Base-by-base conservation (phyloP, 805 yeast species). In the Pichia insulana region DNA sequence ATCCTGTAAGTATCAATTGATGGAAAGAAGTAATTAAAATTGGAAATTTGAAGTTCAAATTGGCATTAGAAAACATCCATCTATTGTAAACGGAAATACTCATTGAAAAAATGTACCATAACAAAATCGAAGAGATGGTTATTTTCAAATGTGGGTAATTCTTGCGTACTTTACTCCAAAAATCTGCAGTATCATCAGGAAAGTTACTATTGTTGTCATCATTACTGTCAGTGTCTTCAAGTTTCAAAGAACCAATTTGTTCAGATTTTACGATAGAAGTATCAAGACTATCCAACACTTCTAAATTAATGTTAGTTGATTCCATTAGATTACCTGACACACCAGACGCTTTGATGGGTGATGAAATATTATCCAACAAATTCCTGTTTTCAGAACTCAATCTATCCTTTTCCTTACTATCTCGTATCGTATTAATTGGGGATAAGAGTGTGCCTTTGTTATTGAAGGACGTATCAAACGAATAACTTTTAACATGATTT, bases 21-120 rank as follows among this genome's bases (percentile, higher is more conserved):
- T 92, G 98, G 52, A 80, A 71, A 4, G 89, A 69, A 0, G 98
- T 92, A 41, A 89, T 76, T 25, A 89, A 64, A 18, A 92, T 73
- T 2, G 98, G 98, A 57, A 78, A 92, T 27, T 77, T 74, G 53
- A 92, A 81, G 56, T 84, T 76, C 43, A 89, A 67, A 16, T 86
- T 83, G 9, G 73, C 58, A 42, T 51, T 70, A 32, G 90, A 89
- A 65, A 90, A 92, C 97, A 90, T 90, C 97, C 97, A 88, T 65
- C 89, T 89, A 68, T 92, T 92, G 65, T 90, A 92, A 26, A 85
- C 61, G 8, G 89, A 80, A 16, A 84, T 75, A 15, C 83, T 63
- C 43, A 83, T 65, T 7, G 89, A 80, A 45, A 81, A 80, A 15
- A 70, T 44, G 51, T 82, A 84, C 94, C 92, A 84, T 22, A 57